Conservation (phyloP, 2,329 filamentous ascomycete species). For the Pseudocercospora fijiensis region DNA sequence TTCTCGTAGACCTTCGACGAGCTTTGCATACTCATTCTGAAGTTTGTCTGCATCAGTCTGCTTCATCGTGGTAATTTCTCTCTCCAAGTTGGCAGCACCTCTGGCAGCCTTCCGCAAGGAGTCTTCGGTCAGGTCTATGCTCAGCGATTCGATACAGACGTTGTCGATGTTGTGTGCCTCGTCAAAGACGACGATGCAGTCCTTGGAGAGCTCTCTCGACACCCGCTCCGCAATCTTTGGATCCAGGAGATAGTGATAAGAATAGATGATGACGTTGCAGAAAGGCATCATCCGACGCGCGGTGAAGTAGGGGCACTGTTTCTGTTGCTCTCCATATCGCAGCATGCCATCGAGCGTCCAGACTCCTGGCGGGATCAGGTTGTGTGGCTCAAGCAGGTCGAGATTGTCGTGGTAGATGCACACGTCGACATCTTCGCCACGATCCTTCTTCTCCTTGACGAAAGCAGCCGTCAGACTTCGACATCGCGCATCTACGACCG, state of each 20-base stretch:
- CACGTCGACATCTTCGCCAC: slow-evolving; percentile 88
- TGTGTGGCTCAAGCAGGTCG: slow-evolving; percentile 90
- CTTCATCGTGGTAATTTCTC: slow-evolving; percentile 90
- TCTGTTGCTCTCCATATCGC: slow-evolving; percentile 88
- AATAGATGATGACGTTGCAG: slow-evolving; percentile 99
- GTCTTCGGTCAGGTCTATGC: slow-evolving; percentile 94
- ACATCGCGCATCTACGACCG: slow-evolving; percentile 91
- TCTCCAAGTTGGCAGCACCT: slow-evolving; percentile 86
- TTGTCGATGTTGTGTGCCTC: slow-evolving; percentile 99
- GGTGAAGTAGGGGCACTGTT: slow-evolving; percentile 97
- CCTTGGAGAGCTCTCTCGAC: slow-evolving; percentile 92
- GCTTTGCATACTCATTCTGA: slow-evolving; percentile 90
- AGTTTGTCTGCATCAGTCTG: slow-evolving; percentile 92
- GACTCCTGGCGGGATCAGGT: slow-evolving; percentile 88
- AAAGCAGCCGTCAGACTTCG: slow-evolving; percentile 94
- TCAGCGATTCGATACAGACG: slow-evolving; percentile 95
- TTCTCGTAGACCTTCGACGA: slow-evolving; percentile 86
- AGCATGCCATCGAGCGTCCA: slow-evolving; percentile 91
- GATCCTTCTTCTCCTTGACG: slow-evolving; percentile 95
- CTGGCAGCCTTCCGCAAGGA: slow-evolving; percentile 86
- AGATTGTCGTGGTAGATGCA: slow-evolving; percentile 99
- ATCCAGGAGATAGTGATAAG: slow-evolving; percentile 95
- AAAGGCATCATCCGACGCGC: slow-evolving; percentile 98
- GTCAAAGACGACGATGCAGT: slow-evolving; percentile 98
- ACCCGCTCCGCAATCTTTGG: slow-evolving; percentile 96